These are phyloP conservation scores for Plectosphaerella sp. DNA, from an alignment of 2,329 filamentous ascomycete species.

Conservation along the genomic window DNA sequence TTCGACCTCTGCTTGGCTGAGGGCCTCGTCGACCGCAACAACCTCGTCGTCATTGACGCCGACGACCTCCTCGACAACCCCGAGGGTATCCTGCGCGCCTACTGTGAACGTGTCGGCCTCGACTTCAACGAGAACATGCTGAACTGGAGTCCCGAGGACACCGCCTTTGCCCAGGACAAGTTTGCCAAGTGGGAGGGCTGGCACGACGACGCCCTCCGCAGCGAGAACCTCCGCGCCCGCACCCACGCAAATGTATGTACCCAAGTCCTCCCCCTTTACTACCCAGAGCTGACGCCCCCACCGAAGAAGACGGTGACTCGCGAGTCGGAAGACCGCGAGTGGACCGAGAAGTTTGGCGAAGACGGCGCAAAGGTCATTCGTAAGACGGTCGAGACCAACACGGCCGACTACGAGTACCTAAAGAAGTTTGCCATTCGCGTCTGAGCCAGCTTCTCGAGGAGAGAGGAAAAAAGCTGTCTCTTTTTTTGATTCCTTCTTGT, in stretches of 20 bases:
- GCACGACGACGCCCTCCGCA: conserved; percentile 90
- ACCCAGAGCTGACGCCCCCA: conserved; percentile 8
- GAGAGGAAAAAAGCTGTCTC: too few relatives aligned
- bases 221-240: conserved; percentile 69
- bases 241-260: conserved; percentile 54
- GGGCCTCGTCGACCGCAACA: conserved; percentile 65
- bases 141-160: conserved; percentile 73
- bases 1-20: conserved; percentile 78
- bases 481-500: background rate
- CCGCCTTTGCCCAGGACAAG: conserved; percentile 65
- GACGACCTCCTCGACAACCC: conserved; percentile 91
- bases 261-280: conserved; percentile 1
- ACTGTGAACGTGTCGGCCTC: conserved; percentile 77
- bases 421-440: conserved; percentile 70
- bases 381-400: conserved; percentile 66
- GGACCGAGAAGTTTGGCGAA: conserved; percentile 69
- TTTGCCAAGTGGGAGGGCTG: conserved; percentile 98
- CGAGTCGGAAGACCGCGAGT: conserved; percentile 66
- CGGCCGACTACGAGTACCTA: conserved; percentile 74
- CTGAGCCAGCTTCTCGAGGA: conserved; percentile 18
- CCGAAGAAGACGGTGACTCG: conserved; percentile 56
- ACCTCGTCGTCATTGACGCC: conserved; percentile 85
- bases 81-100: conserved; percentile 67
- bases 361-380: conserved; percentile 67
- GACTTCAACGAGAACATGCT: conserved; percentile 76